Base-by-base conservation (phyloP, 371 early-diverging fungal genomes). In the Rhizopus delemar region DNA sequence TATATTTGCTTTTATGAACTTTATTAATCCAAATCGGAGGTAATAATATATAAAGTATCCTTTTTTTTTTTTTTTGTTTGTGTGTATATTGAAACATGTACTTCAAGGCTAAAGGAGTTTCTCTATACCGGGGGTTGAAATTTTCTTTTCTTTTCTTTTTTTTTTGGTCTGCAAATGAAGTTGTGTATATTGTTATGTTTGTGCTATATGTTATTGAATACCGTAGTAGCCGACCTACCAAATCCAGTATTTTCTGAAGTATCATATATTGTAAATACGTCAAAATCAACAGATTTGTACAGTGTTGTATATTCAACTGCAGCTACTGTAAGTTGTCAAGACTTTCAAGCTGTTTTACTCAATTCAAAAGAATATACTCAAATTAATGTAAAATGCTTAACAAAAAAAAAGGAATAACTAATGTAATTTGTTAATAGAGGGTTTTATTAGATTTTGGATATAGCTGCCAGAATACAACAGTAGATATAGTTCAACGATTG, bases 391-490 rank as follows among this genome's bases (percentile, higher is more conserved):
- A 59, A 43, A 8, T 11, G 4, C 15, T 28, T 31, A 32, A 3
- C 9, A 11, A 31, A 28, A 31, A 28, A 31, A 4, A 8, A 46
- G 29, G 16, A 34, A 36, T 48, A 39, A 39, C 39, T 7, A 39
- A 39, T 9, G 12, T 9, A 39, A 7, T 9, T 39, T 39, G 12
- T 39, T 39, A 39, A 39, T 51, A 67, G 68, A 67, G 71, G 59
- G 41, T 67, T 12, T 22, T 71, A 12, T 46, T 71, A 33, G 63
- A 71, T 33, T 67, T 71, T 56, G 68, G 54, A 8, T 62, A 61
- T 35, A 12, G 58, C 35, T 69, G 68, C 34, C 46, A 15, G 3
- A 71, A 67, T 22, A 59, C 54, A 2, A 65, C 68, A 13, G 50
- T 61, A 0, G 51, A 64, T 8, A 48, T 45, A 0, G 32, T 68